Conservation (phyloP, 495 filamentous ascomycete species). For the Hyaloscypha finlandica region DNA sequence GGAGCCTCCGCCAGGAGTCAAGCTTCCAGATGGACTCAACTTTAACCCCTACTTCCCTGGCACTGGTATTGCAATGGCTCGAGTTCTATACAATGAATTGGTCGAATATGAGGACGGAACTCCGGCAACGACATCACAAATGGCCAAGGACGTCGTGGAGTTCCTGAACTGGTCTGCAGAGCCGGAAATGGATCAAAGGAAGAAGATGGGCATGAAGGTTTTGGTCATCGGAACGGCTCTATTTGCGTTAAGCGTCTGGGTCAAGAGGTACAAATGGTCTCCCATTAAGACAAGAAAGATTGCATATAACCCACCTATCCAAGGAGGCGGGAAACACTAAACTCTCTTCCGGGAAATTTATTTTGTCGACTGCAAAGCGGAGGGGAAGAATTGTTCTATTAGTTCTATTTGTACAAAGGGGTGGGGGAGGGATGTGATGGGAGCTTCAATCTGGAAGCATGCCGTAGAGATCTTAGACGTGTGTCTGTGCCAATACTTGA, state of each 20-base stretch:
- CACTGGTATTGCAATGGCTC: conserved; percentile 98
- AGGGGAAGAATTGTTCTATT: conserved; percentile 29
- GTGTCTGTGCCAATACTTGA: conserved; percentile 29
- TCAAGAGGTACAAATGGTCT: conserved; percentile 99
- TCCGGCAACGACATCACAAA: conserved; percentile 91
- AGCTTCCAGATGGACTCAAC: conserved; percentile 83
- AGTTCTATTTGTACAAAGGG: conserved; percentile 33
- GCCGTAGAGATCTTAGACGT: conserved; percentile 24
- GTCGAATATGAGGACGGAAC: conserved; percentile 99
- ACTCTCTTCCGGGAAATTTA: conserved; percentile 23
- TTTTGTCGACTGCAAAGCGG: conserved; percentile 23
- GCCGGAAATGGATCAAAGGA: conserved; percentile 97
- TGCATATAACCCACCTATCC: conserved; percentile 40
- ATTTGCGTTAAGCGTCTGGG: conserved; percentile 88
- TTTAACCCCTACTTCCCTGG: conserved; percentile 99
- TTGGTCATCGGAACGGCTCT: conserved; percentile 75
- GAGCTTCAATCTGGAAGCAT: conserved; percentile 24
- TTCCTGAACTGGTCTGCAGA: conserved; percentile 99
- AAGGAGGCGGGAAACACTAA: conserved; percentile 8
- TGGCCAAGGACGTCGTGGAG: conserved; percentile 99
- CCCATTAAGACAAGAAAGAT: conserved; percentile 94
- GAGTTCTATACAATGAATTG: conserved; percentile 94
- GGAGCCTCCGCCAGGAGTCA: conserved; percentile 85
- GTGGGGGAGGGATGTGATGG: conserved; percentile 9
- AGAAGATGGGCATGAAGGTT: conserved; percentile 99